Percentiles rank a stretch among this genome's conserved stretches.
phyloP scores from a whole-genome alignment of 2,329 filamentous ascomycete species.

The Pseudogymnoascus sp. region DNA sequence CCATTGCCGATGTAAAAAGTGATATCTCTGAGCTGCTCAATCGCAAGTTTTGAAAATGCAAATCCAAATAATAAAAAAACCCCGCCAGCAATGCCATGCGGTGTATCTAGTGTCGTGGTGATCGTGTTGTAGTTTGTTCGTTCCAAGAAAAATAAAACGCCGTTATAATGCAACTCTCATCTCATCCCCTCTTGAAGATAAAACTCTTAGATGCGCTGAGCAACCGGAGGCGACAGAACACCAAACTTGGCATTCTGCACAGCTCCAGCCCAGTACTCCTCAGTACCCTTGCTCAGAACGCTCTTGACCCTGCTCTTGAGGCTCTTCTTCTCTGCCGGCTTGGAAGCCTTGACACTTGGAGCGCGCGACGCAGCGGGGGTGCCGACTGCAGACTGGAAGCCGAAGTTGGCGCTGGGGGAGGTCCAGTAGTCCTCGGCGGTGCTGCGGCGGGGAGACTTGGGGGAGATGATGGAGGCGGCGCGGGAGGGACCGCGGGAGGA shows the following conservation, averaged over 20 bases:
- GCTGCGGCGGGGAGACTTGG: constrained; percentile 7
- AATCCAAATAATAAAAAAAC: background rate
- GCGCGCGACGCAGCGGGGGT: background rate
- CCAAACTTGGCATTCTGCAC: background rate
- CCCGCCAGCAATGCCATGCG: background rate
- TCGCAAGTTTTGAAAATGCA: background rate
- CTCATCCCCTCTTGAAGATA: background rate
- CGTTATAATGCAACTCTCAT: background rate
- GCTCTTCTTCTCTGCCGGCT: background rate
- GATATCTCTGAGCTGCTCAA: background rate
- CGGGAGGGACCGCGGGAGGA: background rate
- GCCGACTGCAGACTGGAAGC: background rate
- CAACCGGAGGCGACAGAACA: background rate
- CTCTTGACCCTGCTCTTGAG: background rate
- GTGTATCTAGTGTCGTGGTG: background rate
- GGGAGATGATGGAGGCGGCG: background rate
- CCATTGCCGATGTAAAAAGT: background rate
- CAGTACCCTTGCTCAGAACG: background rate
- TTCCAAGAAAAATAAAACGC: background rate
- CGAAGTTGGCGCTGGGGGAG: constrained; percentile 4
- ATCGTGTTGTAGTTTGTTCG: background rate
- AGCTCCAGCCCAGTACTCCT: background rate
- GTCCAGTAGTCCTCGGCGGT: constrained; percentile 5
- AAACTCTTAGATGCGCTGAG: background rate
- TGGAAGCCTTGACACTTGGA: background rate